Percentiles rank a stretch among this genome's conserved stretches.
Conservation (phyloP, 2,329 filamentous ascomycete species). For the Aspergillus novofumigatus region DNA sequence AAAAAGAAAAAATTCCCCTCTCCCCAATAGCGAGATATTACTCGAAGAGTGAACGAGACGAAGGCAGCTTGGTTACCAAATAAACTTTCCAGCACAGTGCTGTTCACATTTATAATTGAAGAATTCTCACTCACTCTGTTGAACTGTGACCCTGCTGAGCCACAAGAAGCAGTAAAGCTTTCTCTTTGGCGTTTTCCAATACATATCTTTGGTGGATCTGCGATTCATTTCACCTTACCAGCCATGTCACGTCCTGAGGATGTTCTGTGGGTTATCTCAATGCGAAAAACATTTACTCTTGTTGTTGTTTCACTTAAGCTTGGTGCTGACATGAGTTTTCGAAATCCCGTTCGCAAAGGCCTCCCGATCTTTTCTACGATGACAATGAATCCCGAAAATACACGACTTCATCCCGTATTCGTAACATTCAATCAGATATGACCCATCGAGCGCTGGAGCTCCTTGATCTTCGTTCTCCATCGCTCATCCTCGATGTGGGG, state of each 20-base stretch:
- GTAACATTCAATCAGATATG: slow-evolving; percentile 93
- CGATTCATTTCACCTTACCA: slow-evolving; percentile 19
- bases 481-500: slow-evolving; percentile 91
- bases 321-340: slow-evolving; percentile 8
- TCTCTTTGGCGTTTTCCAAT: neutral
- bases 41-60: neutral
- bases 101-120: neutral
- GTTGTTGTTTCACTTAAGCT: slow-evolving; percentile 4
- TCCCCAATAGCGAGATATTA: neutral
- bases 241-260: slow-evolving; percentile 97
- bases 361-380: slow-evolving; percentile 96
- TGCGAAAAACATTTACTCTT: slow-evolving; percentile 1
- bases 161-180: neutral
- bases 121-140: neutral
- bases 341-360: slow-evolving; percentile 50
- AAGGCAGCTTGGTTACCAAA: neutral
- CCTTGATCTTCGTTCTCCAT: slow-evolving; percentile 73
- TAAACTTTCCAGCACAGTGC: neutral
- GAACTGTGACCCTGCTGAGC: neutral
- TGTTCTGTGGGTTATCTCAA: slow-evolving; percentile 61
- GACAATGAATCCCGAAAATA: slow-evolving; percentile 95
- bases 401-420: slow-evolving; percentile 91
- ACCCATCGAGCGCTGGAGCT: slow-evolving; percentile 89
- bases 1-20: neutral
- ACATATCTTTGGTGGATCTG: neutral